Evolutionary conservation across 345 rosid genomes (phyloP), one percentile per base, ranked within the genome.

Genomic region (Xanthoceras sorbifolium): DNA sequence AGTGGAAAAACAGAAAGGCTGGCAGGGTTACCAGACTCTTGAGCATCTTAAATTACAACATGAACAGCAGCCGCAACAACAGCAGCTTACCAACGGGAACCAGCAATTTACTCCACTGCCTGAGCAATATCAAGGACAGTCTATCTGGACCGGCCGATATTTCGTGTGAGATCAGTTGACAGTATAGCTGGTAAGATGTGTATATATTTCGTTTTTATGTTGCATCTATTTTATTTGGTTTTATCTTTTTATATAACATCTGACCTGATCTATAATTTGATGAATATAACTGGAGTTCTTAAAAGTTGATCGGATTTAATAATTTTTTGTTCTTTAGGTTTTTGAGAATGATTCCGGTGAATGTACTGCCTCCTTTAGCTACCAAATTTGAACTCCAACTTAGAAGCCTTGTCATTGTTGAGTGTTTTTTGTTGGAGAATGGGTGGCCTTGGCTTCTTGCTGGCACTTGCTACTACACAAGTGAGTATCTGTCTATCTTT

Each of bases 61-160:
- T 40, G 90, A 89, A 75, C 89, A 78, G 84, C 84, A 82, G 77
- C 66, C 86, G 81, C 87, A 77, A 87, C 92, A 85, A 60, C 92
- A 81, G 40, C 84, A 83, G 84, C 82, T 83, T 64, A 57, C 80
- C 23, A 85, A 85, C 29, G 89, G 83, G 77, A 90, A 89, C 74
- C 89, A 85, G 74, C 90, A 87, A 76, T 77, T 89, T 73, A 73
- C 87, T 71, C 82, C 92, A 74, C 80, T 84, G 82, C 89, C 93
- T n/a, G 93, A 86, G 84, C 97, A 91, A 80, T 86, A 88, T 86
- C 91, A 86, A 78, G 99, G 97, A 83, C 94, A 87, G 72, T 84
- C 98, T 48, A 77, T 84, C 72, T 90, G 98, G 98, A 76, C 88
- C 11, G 84, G 89, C 78, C 97, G 88, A 72, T 87, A 83, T 80